These are phyloP conservation scores for Exidia glandulosa DNA, from an alignment of 768 basidiomycete species.

Conservation along the genomic window DNA sequence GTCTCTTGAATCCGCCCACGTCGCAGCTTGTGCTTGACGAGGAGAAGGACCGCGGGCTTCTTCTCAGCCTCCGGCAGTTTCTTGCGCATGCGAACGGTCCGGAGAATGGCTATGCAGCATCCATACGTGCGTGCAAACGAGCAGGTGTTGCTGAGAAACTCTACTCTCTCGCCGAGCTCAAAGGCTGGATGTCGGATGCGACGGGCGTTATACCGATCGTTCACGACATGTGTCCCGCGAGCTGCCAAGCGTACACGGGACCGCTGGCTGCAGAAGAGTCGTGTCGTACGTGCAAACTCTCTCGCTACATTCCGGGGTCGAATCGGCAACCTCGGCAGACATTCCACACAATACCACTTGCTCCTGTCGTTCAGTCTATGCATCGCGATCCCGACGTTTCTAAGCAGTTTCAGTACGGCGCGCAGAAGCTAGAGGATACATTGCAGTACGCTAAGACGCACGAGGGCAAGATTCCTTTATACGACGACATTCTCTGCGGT, in stretches of 20 bases:
- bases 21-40: neutral
- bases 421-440: neutral
- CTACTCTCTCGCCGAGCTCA: slow-evolving; percentile 18
- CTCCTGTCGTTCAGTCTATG: slow-evolving; percentile 3
- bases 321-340: neutral
- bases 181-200: slow-evolving; percentile 8
- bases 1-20: neutral
- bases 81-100: slow-evolving; percentile 20
- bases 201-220: slow-evolving; percentile 14
- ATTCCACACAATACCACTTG: slow-evolving; percentile 4
- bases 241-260: slow-evolving; percentile 29
- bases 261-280: slow-evolving; percentile 17
- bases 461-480: slow-evolving; percentile 2
- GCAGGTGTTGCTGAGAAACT: neutral
- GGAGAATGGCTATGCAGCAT: slow-evolving; percentile 15
- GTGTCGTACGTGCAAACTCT: slow-evolving; percentile 14
- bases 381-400: neutral
- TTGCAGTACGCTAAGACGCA: neutral
- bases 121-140: neutral
- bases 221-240: slow-evolving; percentile 17
- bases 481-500: slow-evolving; percentile 23
- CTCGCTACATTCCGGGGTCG: slow-evolving; percentile 12
- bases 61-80: slow-evolving; percentile 25
- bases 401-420: slow-evolving; percentile 1
- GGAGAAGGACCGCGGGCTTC: slow-evolving; percentile 11